phyloP scores from a whole-genome alignment of 768 basidiomycete species.

The Rhizopogon vinicolor region DNA sequence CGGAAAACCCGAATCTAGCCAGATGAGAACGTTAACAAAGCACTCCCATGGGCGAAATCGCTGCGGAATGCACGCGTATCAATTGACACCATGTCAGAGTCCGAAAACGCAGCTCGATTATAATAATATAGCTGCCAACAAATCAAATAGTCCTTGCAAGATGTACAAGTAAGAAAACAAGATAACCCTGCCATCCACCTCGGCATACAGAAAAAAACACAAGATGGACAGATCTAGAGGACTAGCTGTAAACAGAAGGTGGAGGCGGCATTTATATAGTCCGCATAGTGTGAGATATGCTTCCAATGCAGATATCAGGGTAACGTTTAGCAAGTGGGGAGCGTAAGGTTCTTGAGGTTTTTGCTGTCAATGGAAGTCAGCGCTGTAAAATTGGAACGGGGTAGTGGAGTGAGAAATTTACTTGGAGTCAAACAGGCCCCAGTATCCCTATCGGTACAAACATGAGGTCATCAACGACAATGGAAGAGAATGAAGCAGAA shows the following conservation, averaged over 20 bases:
- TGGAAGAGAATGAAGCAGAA: conserved; percentile 1
- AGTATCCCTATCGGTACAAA: conserved; percentile 35
- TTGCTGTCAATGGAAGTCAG: conserved; percentile 41
- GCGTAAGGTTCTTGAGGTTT: conserved; percentile 65
- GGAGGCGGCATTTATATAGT: neutral
- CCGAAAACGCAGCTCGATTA: neutral
- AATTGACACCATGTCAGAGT: neutral
- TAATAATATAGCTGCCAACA: no score
- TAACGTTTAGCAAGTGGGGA: conserved; percentile 48
- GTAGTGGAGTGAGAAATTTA: conserved; percentile 20
- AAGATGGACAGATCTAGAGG: neutral
- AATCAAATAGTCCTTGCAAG: no score
- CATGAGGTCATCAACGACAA: neutral
- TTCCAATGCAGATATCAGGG: neutral
- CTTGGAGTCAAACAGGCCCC: conserved; percentile 67
- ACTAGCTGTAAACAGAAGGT: neutral
- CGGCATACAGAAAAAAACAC: neutral
- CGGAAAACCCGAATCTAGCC: no score
- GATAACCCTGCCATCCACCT: neutral
- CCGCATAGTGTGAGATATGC: neutral
- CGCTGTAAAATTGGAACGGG: neutral
- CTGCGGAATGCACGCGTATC: no score
- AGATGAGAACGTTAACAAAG: no score
- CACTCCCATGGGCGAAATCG: no score
- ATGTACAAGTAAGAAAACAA: neutral